Evolutionary conservation across 495 filamentous ascomycete genomes (phyloP).

Genomic region (Podospora pseudoanserina): DNA sequence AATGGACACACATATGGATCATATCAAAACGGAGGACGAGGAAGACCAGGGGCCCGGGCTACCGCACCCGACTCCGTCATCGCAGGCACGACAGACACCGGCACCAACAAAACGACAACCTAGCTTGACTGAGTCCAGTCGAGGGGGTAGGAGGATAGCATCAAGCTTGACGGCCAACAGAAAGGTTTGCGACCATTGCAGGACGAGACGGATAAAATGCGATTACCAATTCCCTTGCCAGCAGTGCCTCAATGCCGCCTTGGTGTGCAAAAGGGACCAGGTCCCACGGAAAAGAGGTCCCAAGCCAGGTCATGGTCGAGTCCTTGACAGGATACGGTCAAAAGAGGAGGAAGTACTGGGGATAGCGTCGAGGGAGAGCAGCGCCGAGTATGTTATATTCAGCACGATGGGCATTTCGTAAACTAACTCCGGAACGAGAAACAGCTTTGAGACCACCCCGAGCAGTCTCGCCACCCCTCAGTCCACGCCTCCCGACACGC

Average conservation of each 20-base stretch:
- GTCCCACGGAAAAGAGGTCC: conserved; percentile 36
- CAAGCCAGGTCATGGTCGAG: conserved; percentile 33
- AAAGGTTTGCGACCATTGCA: conserved; percentile 35
- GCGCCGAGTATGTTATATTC: not conserved
- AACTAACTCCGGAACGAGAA: conserved; percentile 9
- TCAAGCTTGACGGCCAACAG: conserved; percentile 17
- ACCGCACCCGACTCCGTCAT: not conserved
- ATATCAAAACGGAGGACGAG: conserved; percentile 12
- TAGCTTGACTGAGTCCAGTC: not conserved
- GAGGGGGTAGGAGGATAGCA: not conserved
- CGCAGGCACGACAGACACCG: not conserved
- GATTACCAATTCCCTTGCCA: conserved; percentile 34
- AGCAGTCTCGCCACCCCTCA: conserved; percentile 3
- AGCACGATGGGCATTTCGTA: not conserved
- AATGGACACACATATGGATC: not conserved
- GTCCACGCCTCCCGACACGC: conserved; percentile 15
- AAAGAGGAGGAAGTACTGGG: conserved; percentile 11
- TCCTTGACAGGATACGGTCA: conserved; percentile 35
- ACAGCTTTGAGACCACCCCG: conserved; percentile 6
- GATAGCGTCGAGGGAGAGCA: conserved; percentile 15
- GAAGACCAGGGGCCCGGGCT: conserved; percentile 13
- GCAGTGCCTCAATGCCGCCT: conserved; percentile 29
- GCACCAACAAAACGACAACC: not conserved
- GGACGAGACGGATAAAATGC: conserved; percentile 33
- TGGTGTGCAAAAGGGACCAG: conserved; percentile 37